Conservation (phyloP, 2,329 filamentous ascomycete genomes). For the Colletotrichum cuscutae region DNA sequence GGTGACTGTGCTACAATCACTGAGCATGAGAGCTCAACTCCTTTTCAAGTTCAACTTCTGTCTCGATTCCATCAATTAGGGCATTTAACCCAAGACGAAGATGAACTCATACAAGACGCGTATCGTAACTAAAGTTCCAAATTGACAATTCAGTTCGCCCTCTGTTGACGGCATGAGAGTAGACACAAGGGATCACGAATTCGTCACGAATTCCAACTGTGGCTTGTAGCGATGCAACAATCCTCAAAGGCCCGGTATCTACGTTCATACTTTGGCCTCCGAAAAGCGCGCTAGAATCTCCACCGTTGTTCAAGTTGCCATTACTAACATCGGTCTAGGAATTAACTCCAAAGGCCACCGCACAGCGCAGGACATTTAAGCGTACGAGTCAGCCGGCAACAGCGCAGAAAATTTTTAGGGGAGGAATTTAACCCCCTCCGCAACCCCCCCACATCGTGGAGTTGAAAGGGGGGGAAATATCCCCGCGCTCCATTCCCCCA, state of each 20-base stretch:
- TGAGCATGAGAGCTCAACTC: no score
- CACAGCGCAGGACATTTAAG: background rate
- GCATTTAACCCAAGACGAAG: no score
- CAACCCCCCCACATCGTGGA: slow-evolving; percentile 24
- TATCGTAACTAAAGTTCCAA: background rate
- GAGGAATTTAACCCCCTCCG: background rate
- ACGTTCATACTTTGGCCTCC: background rate
- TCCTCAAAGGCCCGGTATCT: background rate
- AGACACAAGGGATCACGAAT: background rate
- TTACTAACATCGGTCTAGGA: slow-evolving; percentile 7
- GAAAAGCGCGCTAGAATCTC: background rate
- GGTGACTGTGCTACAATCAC: no score
- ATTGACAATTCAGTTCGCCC: no score
- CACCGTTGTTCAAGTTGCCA: background rate
- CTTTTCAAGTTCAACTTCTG: no score
- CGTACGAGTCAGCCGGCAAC: slow-evolving; percentile 13
- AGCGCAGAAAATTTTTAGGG: background rate
- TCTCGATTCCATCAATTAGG: no score
- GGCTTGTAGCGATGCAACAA: background rate
- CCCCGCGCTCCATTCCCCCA: slow-evolving; percentile 23
- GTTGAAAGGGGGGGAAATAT: slow-evolving; percentile 6
- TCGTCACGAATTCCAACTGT: background rate
- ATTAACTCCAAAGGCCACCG: background rate
- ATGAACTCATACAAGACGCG: no score
- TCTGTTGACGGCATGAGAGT: background rate